Evolutionary conservation across 1,139 yeast species (phyloP), one percentile per base, ranked within the genome.

Genomic region (Ogataea hybrid): DNA sequence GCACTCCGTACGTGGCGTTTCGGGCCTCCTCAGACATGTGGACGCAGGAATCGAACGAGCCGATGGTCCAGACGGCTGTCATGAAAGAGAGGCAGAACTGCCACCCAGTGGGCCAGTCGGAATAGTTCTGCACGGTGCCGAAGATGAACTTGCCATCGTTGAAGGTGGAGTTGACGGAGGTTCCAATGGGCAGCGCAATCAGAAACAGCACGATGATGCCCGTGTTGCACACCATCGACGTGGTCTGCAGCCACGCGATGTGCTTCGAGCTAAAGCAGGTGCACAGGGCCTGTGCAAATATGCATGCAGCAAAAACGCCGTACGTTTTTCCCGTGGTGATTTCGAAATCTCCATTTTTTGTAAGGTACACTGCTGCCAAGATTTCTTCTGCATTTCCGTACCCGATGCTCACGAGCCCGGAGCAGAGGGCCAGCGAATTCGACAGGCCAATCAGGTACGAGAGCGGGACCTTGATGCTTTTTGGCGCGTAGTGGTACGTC

Each of bases 1-100:
- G 88, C 14, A 82, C 81, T n/a, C 86, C 78, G 41, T 66, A 69
- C 18, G 80, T 70, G 10, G 90, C 87, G 54, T 80, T 76, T 33
- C 69, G 68, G 21, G 85, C 84, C 58, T 84, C 90, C 60, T 84
- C 92, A 21, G 81, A 71, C 75, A 81, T 77, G 61, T 83, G 90
- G 37, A 82, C 79, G 51, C 84, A 80, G 5, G 84, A 76, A 58
- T 83, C 90, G 56, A 81, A 82, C 0, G 85, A 81, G 49, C 81
- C 81, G 53, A 78, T 77, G 12, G 81, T 75, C 84, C 84, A 78
- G 39, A 76, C 75, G 1, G 84, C 81, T 2, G 86, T 80, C 72
- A 81, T 73, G 73, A 83, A 75, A 14, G 81, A 70, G 37, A 77
- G 61, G 51, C 76, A 61, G 58, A 77, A 79, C 36, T 79, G 73